Conservation (phyloP, 1,284 basidiomycete species). For the Tilletia caries region DNA sequence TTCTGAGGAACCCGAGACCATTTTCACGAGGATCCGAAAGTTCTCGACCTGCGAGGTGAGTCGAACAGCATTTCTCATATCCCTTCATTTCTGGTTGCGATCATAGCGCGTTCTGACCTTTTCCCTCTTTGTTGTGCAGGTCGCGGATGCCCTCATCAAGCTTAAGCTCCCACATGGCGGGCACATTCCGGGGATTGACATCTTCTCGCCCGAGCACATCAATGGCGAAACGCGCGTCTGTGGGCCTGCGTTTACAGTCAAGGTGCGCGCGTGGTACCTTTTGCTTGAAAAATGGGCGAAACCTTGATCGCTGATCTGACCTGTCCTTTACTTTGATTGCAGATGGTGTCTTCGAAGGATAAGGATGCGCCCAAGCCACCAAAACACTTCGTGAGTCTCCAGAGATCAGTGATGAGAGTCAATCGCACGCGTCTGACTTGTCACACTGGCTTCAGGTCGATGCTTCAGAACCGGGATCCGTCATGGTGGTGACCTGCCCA, state of each 20-base stretch:
- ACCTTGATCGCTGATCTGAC: not conserved
- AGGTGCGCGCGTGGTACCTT: too few relatives aligned
- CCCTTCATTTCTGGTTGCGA: too few relatives aligned
- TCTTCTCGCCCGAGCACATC: slow-evolving; percentile 58
- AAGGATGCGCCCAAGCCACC: slow-evolving; percentile 65
- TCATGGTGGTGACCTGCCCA: slow-evolving; percentile 77
- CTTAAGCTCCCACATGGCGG: slow-evolving; percentile 74
- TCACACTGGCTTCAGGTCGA: slow-evolving; percentile 60
- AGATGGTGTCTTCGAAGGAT: slow-evolving; percentile 69
- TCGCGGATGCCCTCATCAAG: slow-evolving; percentile 87
- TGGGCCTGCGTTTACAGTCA: slow-evolving; percentile 84
- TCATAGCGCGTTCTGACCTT: not conserved
- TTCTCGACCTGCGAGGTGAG: slow-evolving; percentile 19
- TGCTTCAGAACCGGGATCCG: slow-evolving; percentile 64
- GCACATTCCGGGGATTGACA: slow-evolving; percentile 73
- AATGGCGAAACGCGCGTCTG: slow-evolving; percentile 51
- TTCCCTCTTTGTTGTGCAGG: slow-evolving; percentile 54
- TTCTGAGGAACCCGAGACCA: not conserved
- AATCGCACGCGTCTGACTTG: not conserved
- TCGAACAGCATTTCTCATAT: too few relatives aligned
- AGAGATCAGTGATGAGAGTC: not conserved
- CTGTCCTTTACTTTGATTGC: not conserved
- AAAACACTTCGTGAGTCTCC: slow-evolving; percentile 65
- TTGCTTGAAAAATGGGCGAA: too few relatives aligned
- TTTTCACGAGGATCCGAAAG: slow-evolving; percentile 9